Percentiles rank a stretch among this genome's conserved stretches.
These are phyloP conservation scores for Salix suchowensis DNA, from an alignment of 345 rosid genomes.

Conservation along the genomic window DNA sequence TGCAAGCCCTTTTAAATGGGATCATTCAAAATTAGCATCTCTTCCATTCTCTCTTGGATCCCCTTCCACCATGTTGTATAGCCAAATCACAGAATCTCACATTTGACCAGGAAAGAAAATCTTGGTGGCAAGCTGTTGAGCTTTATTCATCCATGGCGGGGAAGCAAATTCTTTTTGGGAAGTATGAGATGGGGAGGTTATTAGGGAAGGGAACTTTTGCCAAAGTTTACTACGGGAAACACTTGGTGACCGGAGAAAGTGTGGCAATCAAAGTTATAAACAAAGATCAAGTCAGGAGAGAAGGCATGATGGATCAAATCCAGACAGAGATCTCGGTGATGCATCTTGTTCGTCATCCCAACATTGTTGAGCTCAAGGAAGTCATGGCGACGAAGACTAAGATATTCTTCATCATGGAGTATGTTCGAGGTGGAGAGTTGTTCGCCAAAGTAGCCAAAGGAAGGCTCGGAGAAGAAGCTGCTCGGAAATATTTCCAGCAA, in stretches of 20 bases:
- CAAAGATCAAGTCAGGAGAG: not conserved
- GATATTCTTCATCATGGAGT: not conserved
- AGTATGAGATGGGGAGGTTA: not conserved
- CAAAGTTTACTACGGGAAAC: not conserved
- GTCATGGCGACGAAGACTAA: not conserved
- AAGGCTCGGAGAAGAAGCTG: not conserved
- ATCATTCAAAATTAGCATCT: slow-evolving; percentile 25
- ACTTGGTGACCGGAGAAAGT: not conserved
- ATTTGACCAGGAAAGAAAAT: not conserved
- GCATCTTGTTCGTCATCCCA: slow-evolving; percentile 1
- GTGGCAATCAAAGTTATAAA: not conserved
- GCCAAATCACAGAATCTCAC: not conserved
- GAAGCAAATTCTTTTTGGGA: not conserved
- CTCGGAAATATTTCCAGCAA: not conserved
- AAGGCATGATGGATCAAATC: not conserved
- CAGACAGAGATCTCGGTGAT: not conserved
- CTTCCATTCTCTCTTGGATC: slow-evolving; percentile 42
- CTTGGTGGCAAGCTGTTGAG: not conserved
- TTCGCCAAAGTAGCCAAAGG: not conserved
- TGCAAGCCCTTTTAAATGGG: slow-evolving; percentile 25
- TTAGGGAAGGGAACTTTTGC: not conserved
- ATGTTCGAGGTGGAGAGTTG: not conserved
- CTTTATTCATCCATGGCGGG: not conserved
- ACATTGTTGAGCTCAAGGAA: not conserved
- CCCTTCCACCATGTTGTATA: slow-evolving; percentile 5